A percentile compares a stretch with the other conserved stretches of the same genome.
phyloP scores from a whole-genome alignment of 75 land plant genomes.

The Pinus tabuliformis region DNA sequence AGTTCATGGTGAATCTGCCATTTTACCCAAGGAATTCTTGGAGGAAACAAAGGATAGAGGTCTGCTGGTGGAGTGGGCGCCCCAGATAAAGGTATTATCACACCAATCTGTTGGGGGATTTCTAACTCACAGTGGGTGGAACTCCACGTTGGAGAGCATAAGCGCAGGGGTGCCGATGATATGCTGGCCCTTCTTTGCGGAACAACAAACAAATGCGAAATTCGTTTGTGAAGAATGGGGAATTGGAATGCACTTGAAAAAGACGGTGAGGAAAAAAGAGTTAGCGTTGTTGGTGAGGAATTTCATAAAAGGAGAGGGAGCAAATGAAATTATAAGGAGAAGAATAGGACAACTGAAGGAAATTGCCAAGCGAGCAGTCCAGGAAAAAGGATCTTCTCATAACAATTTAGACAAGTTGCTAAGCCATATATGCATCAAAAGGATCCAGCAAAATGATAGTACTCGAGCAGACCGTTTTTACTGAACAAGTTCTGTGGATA shows the following conservation, averaged over 20 bases:
- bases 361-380: slow-evolving; percentile 33
- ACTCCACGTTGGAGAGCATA: slow-evolving; percentile 62
- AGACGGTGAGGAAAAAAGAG: slow-evolving; percentile 1
- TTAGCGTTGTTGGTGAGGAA: slow-evolving; percentile 4
- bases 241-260: slow-evolving; percentile 28
- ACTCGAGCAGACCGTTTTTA: too few species aligned
- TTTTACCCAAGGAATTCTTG: slow-evolving; percentile 15
- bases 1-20: slow-evolving; percentile 14
- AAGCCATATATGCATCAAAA: not conserved
- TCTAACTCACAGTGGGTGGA: slow-evolving; percentile 86
- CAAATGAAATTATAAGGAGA: slow-evolving; percentile 32
- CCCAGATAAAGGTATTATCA: slow-evolving; percentile 56
- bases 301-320: slow-evolving; percentile 38
- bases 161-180: slow-evolving; percentile 56
- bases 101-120: slow-evolving; percentile 59
- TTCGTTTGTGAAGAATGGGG: slow-evolving; percentile 32
- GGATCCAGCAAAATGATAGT: too few species aligned
- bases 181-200: slow-evolving; percentile 62
- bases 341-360: slow-evolving; percentile 24
- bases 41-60: slow-evolving; percentile 27
- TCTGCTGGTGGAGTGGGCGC: slow-evolving; percentile 65
- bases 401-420: slow-evolving; percentile 9
- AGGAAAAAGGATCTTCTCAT: slow-evolving; percentile 48
- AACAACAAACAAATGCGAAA: slow-evolving; percentile 27
- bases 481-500: too few species aligned